phyloP scores from a whole-genome alignment of 768 basidiomycete genomes.

The Podaxis rugospora region DNA sequence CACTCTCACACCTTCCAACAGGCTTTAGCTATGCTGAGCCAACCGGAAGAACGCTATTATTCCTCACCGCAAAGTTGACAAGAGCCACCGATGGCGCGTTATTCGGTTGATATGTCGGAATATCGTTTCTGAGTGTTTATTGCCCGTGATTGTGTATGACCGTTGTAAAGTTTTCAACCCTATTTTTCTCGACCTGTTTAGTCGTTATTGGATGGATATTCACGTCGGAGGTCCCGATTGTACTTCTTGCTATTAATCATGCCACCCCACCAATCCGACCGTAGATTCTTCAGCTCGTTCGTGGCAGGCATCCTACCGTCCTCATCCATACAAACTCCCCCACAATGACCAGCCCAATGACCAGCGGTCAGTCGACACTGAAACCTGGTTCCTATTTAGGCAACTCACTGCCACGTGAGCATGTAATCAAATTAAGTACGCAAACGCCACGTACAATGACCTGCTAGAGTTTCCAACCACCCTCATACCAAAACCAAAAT shows the following conservation, averaged over 20 bases:
- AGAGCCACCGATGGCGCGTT: background rate
- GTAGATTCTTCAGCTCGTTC: background rate
- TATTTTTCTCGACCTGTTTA: background rate
- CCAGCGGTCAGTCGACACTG: background rate
- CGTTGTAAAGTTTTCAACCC: background rate
- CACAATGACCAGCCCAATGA: background rate
- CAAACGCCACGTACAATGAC: constrained; percentile 21
- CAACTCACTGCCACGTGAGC: constrained; percentile 1
- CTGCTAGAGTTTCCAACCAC: constrained; percentile 9
- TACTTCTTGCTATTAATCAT: background rate
- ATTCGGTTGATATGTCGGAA: background rate
- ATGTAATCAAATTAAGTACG: background rate
- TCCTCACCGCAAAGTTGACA: background rate
- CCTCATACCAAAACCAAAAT: constrained; percentile 32
- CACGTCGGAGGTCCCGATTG: background rate
- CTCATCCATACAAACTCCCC: background rate
- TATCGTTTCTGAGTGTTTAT: background rate
- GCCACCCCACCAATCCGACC: background rate
- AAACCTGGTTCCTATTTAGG: background rate
- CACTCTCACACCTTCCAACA: constrained; percentile 4
- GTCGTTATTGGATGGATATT: background rate
- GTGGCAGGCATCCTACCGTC: background rate
- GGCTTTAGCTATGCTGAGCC: background rate
- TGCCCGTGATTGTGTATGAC: background rate
- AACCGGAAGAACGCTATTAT: constrained; percentile 8